These are phyloP conservation scores for Suhomyces vadensis DNA, from an alignment of 805 yeast species.

Conservation along the genomic window DNA sequence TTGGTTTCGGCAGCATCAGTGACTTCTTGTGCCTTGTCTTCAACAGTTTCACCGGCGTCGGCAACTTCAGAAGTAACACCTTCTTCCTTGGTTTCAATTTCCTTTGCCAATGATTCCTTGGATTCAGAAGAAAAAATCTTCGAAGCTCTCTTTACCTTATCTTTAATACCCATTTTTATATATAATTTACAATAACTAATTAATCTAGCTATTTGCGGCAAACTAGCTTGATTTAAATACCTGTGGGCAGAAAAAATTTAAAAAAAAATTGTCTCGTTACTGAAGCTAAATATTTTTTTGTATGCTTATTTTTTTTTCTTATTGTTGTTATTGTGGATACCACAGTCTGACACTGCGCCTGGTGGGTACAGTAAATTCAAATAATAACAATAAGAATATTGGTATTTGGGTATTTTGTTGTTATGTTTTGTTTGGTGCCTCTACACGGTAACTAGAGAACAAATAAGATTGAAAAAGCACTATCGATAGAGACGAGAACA, in stretches of 20 bases:
- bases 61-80: slow-evolving; percentile 13
- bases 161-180: slow-evolving; percentile 35
- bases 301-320: too few relatives aligned
- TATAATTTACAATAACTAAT: background rate
- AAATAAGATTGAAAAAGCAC: too few relatives aligned
- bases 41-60: slow-evolving; percentile 15
- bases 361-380: background rate
- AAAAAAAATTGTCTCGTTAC: background rate
- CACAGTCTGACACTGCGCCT: slow-evolving; percentile 1
- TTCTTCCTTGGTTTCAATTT: slow-evolving; percentile 9
- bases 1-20: slow-evolving; percentile 5
- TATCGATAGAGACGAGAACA: too few relatives aligned
- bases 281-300: background rate
- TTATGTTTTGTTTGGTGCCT: background rate
- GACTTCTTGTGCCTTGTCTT: slow-evolving; percentile 3
- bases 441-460: background rate
- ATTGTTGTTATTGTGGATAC: slow-evolving; percentile 1
- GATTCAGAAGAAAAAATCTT: slow-evolving; percentile 32
- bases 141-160: slow-evolving; percentile 41
- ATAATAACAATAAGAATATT: background rate
- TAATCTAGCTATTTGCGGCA: background rate
- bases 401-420: too few relatives aligned
- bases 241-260: background rate
- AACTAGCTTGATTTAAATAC: background rate
- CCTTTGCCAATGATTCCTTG: slow-evolving; percentile 23